Evolutionary conservation across 176 grass and related monocot species (phyloP), one percentile per base, ranked within the genome.

Genomic region (Musa troglodytarum): DNA sequence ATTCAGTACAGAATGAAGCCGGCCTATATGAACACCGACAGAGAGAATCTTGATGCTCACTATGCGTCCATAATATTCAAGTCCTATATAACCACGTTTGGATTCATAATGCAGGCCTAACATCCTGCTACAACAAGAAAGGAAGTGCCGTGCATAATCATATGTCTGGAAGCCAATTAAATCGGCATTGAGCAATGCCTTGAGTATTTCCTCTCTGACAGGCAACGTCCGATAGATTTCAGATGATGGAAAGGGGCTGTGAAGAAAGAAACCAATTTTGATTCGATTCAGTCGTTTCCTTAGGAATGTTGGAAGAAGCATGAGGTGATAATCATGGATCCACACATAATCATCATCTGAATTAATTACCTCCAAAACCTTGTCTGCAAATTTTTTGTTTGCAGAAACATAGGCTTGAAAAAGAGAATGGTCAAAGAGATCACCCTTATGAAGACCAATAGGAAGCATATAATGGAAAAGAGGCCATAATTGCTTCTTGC

Each of bases 251-350:
- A 96, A 96, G 16, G 92, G 92, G 16, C 85, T 91, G 79, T 96
- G 92, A 29, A 93, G 82, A 71, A 93, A 93, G 78, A 93, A 93
- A 68, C 90, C 90, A 79, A 93, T 63, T 81, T 87, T 96, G 76
- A 90, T 83, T 58, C 87, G 79, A 71, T 92, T 88, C 52, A 96
- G 78, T 58, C 85, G 82, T 75, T 88, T 96, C 61, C 93, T 96
- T 67, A 92, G 76, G 83, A 96, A 90, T 75, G 93, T 96, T 51
- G 93, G 89, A 11, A 96, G 87, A 80, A 96, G 87, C 93, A 96
- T 96, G 53, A 96, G 90, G 78, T 96, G 93, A 74, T 97, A 97
- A 81, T 97, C 93, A 85, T 97, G 93, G 75, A 97, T 84, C 93
- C 93, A 97, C 19, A 97, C 90, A 83, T 71, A 87, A 82, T 93